Conservation (phyloP, 1,284 basidiomycete genomes). For the Ganoderma boninense region DNA sequence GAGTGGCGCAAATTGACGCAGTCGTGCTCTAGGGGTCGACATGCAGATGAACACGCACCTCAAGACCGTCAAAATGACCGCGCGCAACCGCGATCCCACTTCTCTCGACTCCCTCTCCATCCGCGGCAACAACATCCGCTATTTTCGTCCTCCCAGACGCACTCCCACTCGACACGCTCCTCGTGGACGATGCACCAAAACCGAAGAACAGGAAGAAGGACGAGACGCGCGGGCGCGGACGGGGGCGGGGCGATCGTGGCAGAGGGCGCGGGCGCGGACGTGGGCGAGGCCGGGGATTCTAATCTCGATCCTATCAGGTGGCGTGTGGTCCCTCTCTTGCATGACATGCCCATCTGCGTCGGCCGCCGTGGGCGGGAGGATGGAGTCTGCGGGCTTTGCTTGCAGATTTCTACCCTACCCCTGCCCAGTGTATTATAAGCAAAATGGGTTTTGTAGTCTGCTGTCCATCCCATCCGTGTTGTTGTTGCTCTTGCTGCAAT, state of each 20-base stretch:
- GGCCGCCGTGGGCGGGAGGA: conserved; percentile 12
- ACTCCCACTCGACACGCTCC: conserved; percentile 93
- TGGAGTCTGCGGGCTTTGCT: background rate
- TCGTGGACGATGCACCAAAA: conserved; percentile 98
- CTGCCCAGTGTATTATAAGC: conserved; percentile 27
- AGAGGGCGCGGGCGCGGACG: conserved; percentile 48
- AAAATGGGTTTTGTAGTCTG: conserved; percentile 23
- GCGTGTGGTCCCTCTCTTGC: conserved; percentile 14
- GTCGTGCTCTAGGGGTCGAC: conserved; percentile 77
- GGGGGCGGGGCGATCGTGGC: conserved; percentile 54
- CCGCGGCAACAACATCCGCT: conserved; percentile 92
- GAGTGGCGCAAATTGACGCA: background rate
- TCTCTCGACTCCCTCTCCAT: conserved; percentile 90
- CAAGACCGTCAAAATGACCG: conserved; percentile 97
- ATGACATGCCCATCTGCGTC: background rate
- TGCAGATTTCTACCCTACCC: background rate
- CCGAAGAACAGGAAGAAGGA: conserved; percentile 91
- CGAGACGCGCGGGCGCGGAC: conserved; percentile 68
- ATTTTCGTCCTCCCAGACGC: conserved; percentile 97
- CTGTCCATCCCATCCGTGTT: conserved; percentile 19
- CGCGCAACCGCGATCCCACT: conserved; percentile 85
- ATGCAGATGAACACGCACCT: conserved; percentile 98
- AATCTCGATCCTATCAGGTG: background rate
- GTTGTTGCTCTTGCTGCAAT: conserved; percentile 26
- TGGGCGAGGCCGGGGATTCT: conserved; percentile 41